phyloP scores from a whole-genome alignment of 495 filamentous ascomycete genomes.

The Penicillium riverlandense region DNA sequence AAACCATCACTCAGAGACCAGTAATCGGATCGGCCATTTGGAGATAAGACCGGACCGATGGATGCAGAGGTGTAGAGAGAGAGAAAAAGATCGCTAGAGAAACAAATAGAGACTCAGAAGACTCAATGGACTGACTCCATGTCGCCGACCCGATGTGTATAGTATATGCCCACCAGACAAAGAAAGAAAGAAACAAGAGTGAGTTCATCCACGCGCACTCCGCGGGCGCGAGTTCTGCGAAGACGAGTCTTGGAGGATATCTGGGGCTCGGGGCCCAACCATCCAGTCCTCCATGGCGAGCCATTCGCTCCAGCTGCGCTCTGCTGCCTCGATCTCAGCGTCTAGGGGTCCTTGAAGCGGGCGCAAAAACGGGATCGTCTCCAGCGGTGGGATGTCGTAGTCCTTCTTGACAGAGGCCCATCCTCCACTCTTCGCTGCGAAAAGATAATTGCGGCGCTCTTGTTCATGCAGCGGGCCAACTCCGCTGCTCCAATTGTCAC shows the following conservation, averaged over 20 bases:
- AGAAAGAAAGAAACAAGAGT: background rate
- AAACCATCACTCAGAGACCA: too few species aligned
- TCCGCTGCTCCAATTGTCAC: slow-evolving; percentile 78
- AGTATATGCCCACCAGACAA: slow-evolving; percentile 2
- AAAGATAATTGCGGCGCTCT: slow-evolving; percentile 90
- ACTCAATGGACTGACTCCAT: slow-evolving; percentile 10
- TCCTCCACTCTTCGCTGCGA: slow-evolving; percentile 83
- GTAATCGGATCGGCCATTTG: too few species aligned
- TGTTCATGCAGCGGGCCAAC: slow-evolving; percentile 78
- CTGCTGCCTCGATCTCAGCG: slow-evolving; percentile 75
- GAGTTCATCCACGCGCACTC: slow-evolving; percentile 22
- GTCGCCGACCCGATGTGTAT: slow-evolving; percentile 8
- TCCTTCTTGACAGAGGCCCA: slow-evolving; percentile 83
- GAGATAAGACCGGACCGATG: too few species aligned
- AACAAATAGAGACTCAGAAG: slow-evolving; percentile 1
- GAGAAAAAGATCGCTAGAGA: slow-evolving; percentile 16
- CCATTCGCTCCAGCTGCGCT: slow-evolving; percentile 79
- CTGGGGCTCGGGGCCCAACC: slow-evolving; percentile 58
- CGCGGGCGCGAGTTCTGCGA: slow-evolving; percentile 32
- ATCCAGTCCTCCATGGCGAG: slow-evolving; percentile 96
- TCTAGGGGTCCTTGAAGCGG: slow-evolving; percentile 68
- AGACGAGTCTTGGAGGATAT: slow-evolving; percentile 38
- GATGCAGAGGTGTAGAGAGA: background rate
- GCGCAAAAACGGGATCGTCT: slow-evolving; percentile 79
- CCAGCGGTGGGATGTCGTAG: slow-evolving; percentile 76